Conservation (phyloP, 192 early-diverging fungal species). For the Backusella psychrophila region DNA sequence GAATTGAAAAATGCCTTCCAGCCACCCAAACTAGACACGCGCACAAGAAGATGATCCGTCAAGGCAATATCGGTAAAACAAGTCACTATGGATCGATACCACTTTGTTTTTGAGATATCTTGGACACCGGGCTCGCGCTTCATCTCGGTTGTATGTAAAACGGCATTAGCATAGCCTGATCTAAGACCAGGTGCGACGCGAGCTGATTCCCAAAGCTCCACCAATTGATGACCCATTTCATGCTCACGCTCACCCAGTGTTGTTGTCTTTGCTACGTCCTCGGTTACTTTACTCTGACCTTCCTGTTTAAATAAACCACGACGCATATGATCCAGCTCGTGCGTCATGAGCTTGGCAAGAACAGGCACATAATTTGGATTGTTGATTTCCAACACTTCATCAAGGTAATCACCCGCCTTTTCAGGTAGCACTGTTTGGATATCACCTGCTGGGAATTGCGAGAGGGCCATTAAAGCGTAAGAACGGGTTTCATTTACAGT, state of each 20-base stretch:
- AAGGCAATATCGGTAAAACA: slow-evolving; percentile 47
- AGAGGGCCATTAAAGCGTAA: slow-evolving; percentile 38
- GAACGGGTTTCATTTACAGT: slow-evolving; percentile 23
- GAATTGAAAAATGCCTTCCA: slow-evolving; percentile 50
- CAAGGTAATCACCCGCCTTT: slow-evolving; percentile 33
- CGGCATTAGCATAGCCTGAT: slow-evolving; percentile 45
- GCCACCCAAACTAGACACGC: slow-evolving; percentile 35
- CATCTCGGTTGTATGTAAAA: slow-evolving; percentile 13
- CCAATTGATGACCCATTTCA: slow-evolving; percentile 18
- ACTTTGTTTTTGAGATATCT: slow-evolving; percentile 22
- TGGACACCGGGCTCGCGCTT: slow-evolving; percentile 10
- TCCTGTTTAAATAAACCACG: slow-evolving; percentile 50
- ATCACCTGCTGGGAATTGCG: slow-evolving; percentile 41
- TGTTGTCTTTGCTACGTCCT: background rate
- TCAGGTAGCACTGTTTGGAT: slow-evolving; percentile 38
- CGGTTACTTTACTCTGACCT: background rate
- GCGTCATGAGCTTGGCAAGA: slow-evolving; percentile 44
- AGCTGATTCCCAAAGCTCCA: slow-evolving; percentile 46
- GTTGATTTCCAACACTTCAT: background rate
- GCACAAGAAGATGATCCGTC: slow-evolving; percentile 51
- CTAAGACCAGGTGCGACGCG: slow-evolving; percentile 50
- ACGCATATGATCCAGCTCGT: slow-evolving; percentile 51
- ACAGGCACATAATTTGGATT: slow-evolving; percentile 34
- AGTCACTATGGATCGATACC: slow-evolving; percentile 45
- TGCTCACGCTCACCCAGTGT: background rate